Conservation (phyloP, 2,329 filamentous ascomycete genomes). For the Ophiostoma sp. region DNA sequence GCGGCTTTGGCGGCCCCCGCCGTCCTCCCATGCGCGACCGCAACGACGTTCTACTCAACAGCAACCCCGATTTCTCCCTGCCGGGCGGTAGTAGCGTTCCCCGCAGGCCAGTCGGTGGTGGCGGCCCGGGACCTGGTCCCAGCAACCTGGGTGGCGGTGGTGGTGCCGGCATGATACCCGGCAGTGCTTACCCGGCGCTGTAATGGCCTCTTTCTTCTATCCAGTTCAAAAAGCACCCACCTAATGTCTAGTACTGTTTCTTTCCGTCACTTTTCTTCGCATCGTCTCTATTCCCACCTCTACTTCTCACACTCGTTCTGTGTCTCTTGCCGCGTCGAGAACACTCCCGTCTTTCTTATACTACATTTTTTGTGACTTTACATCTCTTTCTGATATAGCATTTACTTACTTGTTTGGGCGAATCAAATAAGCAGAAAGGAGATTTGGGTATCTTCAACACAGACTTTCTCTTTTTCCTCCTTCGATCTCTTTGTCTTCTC, state of each 20-base stretch:
- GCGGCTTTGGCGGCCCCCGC: neutral
- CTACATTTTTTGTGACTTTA: neutral
- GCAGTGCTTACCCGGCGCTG: slow-evolving; percentile 47
- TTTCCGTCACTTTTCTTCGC: neutral
- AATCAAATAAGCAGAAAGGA: neutral
- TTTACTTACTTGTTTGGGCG: neutral
- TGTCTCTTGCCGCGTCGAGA: neutral
- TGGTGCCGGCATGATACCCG: slow-evolving; percentile 45
- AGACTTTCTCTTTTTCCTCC: neutral
- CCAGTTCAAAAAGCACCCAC: slow-evolving; percentile 6
- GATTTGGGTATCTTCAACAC: neutral
- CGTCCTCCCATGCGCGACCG: slow-evolving; percentile 48
- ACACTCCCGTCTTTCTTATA: neutral
- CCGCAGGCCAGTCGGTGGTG: slow-evolving; percentile 20
- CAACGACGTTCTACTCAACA: slow-evolving; percentile 68
- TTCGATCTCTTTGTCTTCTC: slow-evolving; percentile 11
- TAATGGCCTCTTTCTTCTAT: slow-evolving; percentile 15
- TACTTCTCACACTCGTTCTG: slow-evolving; percentile 3
- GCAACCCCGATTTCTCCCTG: slow-evolving; percentile 81
- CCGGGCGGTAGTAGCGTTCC: slow-evolving; percentile 37
- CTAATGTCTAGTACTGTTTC: slow-evolving; percentile 9
- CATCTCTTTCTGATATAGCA: slow-evolving; percentile 7
- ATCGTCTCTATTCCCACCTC: neutral
- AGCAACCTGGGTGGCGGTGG: slow-evolving; percentile 30
- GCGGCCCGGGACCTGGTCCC: slow-evolving; percentile 11